Base-by-base conservation (phyloP, 1,139 yeast genomes). In the Yamadazyma siamensis region DNA sequence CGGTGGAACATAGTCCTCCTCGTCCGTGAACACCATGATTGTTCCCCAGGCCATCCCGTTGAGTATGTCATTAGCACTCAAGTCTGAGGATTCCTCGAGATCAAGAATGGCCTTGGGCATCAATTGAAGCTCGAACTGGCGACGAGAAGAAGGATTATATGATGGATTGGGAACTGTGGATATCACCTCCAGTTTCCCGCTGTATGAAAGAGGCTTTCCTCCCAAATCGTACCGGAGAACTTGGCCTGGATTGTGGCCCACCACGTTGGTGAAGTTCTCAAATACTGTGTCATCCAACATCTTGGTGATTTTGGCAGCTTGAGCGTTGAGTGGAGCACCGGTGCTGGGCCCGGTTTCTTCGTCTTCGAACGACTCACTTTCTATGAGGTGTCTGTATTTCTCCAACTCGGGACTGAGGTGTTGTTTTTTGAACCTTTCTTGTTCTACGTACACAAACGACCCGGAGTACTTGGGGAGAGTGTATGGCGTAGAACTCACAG, bases 21-120 rank as follows among this genome's bases (percentile, higher is more conserved):
- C 59, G 46, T 88, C 94, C 0, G 96, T 85, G 25, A 83, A 87
- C 3, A 89, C 84, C 21, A 87, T 65, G 22, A 91, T 84, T 0
- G 97, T 85, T 2, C 97, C 97, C 98, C 98, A 91, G 39, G 91
- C 94, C 95, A 91, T 91, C 6, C 97, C 96, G 25, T 77, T 77
- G 35, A 67, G 47, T 8, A 71, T 55, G 15, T 80, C 67, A 27
- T 63, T 61, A 5, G 66, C 56, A 26, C 48, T 41, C 23, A 52
- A 52, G 8, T 48, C 46, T 12, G 41, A 40, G 9, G 40, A 33
- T 15, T 63, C 65, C 52, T 91, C 97, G 28, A 91, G 67, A 46
- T 86, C 91, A 40, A 86, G 66, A 32, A 91, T 89, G 32, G 89
- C 77, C 53, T 86, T 86, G 5, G 98, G 98, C 97, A 91, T 89